Evolutionary conservation across 1,139 yeast genomes (phyloP).

Genomic region (Sugiyamaella pinicola): DNA sequence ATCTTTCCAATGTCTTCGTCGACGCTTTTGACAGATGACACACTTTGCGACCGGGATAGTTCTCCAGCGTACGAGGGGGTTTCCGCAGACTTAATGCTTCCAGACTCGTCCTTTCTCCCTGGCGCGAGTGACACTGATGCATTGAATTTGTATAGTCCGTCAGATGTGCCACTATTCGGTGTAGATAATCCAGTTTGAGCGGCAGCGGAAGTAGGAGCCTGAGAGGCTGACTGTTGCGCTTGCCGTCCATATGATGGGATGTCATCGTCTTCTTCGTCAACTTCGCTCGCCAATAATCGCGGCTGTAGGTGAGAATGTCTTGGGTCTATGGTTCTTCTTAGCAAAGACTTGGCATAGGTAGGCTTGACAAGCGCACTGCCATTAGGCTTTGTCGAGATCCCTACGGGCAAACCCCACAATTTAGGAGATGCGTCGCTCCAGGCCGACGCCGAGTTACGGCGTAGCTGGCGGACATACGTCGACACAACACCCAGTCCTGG

Average conservation of each 20-base stretch:
- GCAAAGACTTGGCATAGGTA: conserved; percentile 35
- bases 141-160: conserved; percentile 6
- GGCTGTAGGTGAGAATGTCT: conserved; percentile 76
- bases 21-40: conserved; percentile 39
- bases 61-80: conserved; percentile 3
- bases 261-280: conserved; percentile 60
- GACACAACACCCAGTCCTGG: conserved; percentile 44
- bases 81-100: conserved; percentile 19
- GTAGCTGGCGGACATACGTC: conserved; percentile 55
- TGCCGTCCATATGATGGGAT: conserved; percentile 15
- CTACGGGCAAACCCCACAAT: conserved; percentile 66
- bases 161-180: background rate
- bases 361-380: conserved; percentile 30
- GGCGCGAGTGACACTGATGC: background rate
- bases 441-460: conserved; percentile 57
- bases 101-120: conserved; percentile 11
- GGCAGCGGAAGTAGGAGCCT: background rate
- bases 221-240: too few relatives aligned
- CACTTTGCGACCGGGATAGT: conserved; percentile 29
- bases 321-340: conserved; percentile 52
- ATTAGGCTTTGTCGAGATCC: conserved; percentile 53
- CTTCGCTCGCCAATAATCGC: conserved; percentile 75
- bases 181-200: conserved; percentile 4
- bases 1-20: conserved; percentile 47
- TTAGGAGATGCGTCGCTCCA: conserved; percentile 55